Evolutionary conservation across 139 green algal species (phyloP), one percentile per base, ranked within the genome.

Genomic region (Dunaliella sp.): DNA sequence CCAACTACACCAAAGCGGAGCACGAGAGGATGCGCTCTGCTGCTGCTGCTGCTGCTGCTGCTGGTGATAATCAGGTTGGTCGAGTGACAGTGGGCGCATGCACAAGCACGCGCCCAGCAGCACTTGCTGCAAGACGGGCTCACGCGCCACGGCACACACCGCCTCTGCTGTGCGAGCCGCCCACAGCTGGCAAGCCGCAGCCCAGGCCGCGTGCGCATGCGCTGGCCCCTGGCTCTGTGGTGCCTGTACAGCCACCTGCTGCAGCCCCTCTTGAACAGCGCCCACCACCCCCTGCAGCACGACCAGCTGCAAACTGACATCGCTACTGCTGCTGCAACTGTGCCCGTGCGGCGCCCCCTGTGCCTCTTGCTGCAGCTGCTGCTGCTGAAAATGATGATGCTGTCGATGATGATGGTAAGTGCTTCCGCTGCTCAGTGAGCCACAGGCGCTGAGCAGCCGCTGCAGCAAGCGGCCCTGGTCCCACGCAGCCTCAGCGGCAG

Each of bases 401-500:
- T n/a, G n/a, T n/a, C n/a, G n/a, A n/a, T n/a, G n/a, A n/a, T n/a
- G n/a, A n/a, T n/a, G n/a, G n/a, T n/a, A n/a, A n/a, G n/a, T n/a
- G n/a, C n/a, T n/a, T n/a, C 28, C 73, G 73, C 73, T 81, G 0
- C 84, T 48, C 74, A 0, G 77, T 32, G 0, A 32, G 22, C 22
- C 35, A 84, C 80, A 84, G 33, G 34, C 81, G 38, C 25, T 35
- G 32, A 73, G 34, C 3, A 85, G 75, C 36, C 36, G 88, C 91
- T 82, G 94, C 0, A 77, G 76, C 22, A 94, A 80, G 82, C 88
- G 89, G 78, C 94, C 92, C 36, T 84, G 80, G 38, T 92, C 94
- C 0, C 87, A 88, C 1, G 80, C 84, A 16, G 87, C 89, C 32
- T 75, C 87, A 38, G 88, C 86, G 37, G 74, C 80, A 33, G 75